phyloP scores from a whole-genome alignment of 1,284 basidiomycete species.

The Tylopilus sp. region DNA sequence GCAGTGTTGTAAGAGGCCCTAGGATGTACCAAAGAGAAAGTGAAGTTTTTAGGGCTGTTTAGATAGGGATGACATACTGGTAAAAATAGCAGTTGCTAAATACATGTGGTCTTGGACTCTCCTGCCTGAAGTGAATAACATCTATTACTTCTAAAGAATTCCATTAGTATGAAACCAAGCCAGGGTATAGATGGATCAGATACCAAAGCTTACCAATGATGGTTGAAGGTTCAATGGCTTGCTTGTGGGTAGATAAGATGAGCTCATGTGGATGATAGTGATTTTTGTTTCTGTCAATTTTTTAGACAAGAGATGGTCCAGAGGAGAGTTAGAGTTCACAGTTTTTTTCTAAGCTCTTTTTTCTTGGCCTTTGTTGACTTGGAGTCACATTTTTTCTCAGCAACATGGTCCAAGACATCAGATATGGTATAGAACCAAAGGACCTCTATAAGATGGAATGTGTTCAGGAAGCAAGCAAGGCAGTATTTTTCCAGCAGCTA shows the following conservation, averaged over 20 bases:
- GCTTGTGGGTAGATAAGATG: slow-evolving; percentile 4
- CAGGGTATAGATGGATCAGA: too few relatives aligned
- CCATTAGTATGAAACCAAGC: too few relatives aligned
- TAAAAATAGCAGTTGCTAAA: slow-evolving; percentile 9
- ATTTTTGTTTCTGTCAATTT: too few relatives aligned
- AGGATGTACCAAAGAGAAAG: too few relatives aligned
- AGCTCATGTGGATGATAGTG: slow-evolving; percentile 1
- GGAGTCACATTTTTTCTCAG: background rate
- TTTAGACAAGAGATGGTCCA: too few relatives aligned
- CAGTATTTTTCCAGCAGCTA: background rate
- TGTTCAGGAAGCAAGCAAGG: too few relatives aligned
- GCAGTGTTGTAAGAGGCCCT: too few relatives aligned
- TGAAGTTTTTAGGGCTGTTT: too few relatives aligned
- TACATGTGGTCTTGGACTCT: slow-evolving; percentile 3
- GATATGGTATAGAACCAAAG: slow-evolving; percentile 4
- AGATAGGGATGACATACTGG: background rate
- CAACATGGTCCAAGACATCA: background rate
- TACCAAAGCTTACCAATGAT: background rate
- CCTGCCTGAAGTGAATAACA: slow-evolving; percentile 5
- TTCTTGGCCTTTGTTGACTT: slow-evolving; percentile 1
- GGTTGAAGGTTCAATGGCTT: background rate
- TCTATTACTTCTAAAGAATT: slow-evolving; percentile 2
- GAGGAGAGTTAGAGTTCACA: background rate
- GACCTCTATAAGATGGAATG: background rate
- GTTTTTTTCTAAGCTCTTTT: background rate